Evolutionary conservation across 306 rosid genomes (phyloP).

Genomic region (Vicia villosa): DNA sequence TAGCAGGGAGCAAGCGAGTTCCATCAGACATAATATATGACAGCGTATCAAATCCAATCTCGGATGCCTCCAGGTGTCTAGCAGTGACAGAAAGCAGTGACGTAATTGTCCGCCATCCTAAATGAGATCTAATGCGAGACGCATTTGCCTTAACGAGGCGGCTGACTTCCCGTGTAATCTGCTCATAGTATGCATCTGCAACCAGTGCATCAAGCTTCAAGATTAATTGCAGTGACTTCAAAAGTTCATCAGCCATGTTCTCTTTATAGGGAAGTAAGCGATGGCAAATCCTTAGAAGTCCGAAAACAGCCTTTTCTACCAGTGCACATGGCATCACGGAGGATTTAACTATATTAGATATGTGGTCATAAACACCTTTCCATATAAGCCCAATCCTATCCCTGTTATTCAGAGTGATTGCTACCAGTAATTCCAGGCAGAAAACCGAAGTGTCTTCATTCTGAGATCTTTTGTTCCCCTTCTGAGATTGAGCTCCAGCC

Average conservation of each 20-base stretch:
- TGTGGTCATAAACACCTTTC: slow-evolving; percentile 98
- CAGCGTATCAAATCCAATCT: slow-evolving; percentile 88
- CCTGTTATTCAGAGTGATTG: slow-evolving; percentile 90
- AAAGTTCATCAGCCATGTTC: slow-evolving; percentile 91
- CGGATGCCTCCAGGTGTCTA: slow-evolving; percentile 91
- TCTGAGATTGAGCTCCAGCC: slow-evolving; percentile 92
- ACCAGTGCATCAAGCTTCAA: slow-evolving; percentile 97
- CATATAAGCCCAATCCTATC: slow-evolving; percentile 92
- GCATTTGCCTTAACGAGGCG: slow-evolving; percentile 97
- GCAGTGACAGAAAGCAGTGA: slow-evolving; percentile 83
- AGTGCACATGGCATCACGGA: slow-evolving; percentile 91
- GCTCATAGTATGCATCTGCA: slow-evolving; percentile 95
- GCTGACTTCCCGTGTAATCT: slow-evolving; percentile 91
- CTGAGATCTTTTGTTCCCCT: slow-evolving; percentile 77
- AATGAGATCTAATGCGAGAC: slow-evolving; percentile 83
- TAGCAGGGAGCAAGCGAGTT: slow-evolving; percentile 77
- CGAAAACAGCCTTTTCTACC: slow-evolving; percentile 97
- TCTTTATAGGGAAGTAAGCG: slow-evolving; percentile 97
- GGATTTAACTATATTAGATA: slow-evolving; percentile 88
- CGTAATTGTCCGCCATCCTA: slow-evolving; percentile 95
- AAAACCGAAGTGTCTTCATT: slow-evolving; percentile 97
- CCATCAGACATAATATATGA: slow-evolving; percentile 86
- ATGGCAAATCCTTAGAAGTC: slow-evolving; percentile 94
- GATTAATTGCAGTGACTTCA: slow-evolving; percentile 91
- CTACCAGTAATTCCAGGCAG: slow-evolving; percentile 91